Evolutionary conservation across 495 filamentous ascomycete genomes (phyloP).

Genomic region (Jackrogersella minutella): DNA sequence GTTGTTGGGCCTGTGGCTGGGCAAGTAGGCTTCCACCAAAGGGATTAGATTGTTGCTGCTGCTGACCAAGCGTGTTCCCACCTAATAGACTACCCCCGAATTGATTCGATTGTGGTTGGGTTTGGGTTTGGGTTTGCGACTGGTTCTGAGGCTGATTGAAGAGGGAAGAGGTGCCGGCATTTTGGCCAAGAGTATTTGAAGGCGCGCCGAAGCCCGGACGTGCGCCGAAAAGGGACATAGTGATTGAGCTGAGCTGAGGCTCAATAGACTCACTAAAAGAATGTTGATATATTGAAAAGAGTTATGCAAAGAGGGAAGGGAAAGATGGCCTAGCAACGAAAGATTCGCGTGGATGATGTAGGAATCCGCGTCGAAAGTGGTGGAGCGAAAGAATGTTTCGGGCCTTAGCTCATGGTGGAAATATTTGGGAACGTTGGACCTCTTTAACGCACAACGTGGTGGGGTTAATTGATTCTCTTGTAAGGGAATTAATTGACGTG

Average conservation of each 20-base stretch:
- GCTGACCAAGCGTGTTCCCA: slow-evolving; percentile 15
- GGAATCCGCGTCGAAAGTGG: slow-evolving; percentile 23
- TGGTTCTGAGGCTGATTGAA: slow-evolving; percentile 24
- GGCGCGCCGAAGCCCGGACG: slow-evolving; percentile 36
- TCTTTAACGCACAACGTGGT: neutral
- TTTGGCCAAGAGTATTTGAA: slow-evolving; percentile 22
- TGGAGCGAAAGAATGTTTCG: slow-evolving; percentile 24
- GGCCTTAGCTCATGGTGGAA: slow-evolving; percentile 27
- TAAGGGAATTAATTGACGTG: neutral
- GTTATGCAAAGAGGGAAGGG: neutral
- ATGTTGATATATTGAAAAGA: neutral
- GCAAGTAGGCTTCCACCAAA: slow-evolving; percentile 42
- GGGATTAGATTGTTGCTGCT: slow-evolving; percentile 10
- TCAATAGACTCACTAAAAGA: neutral
- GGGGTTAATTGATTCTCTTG: neutral
- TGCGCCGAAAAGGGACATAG: slow-evolving; percentile 43
- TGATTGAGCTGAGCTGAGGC: neutral
- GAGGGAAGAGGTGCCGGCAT: slow-evolving; percentile 8
- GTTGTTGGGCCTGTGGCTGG: slow-evolving; percentile 38
- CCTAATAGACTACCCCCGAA: slow-evolving; percentile 32
- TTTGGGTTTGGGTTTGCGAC: slow-evolving; percentile 33
- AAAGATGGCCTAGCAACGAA: neutral
- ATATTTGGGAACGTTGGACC: neutral
- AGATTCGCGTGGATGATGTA: slow-evolving; percentile 4
- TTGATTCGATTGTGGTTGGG: slow-evolving; percentile 23